Percentiles rank a stretch among this genome's conserved stretches.
phyloP scores from a whole-genome alignment of 225 moss, liverwort and hornwort species.

The Asterella californica region DNA sequence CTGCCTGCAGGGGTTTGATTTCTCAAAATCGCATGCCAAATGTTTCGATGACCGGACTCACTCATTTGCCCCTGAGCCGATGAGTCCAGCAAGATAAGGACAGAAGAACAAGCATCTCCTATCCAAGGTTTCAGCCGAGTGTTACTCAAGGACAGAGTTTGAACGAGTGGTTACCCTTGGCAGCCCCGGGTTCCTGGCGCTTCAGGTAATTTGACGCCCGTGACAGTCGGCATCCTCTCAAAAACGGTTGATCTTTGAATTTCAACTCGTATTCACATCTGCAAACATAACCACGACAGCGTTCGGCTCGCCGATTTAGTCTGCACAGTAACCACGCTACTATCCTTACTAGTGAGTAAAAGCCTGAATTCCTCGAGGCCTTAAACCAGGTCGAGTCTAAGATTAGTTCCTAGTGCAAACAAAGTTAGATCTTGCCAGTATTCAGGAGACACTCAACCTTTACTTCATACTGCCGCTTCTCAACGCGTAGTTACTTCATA shows the following conservation, averaged over 20 bases:
- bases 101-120: background rate
- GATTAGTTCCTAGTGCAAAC: too few relatives aligned
- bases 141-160: background rate
- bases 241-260: slow-evolving; percentile 52
- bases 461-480: too few relatives aligned
- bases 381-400: too few relatives aligned
- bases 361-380: too few relatives aligned
- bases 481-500: too few relatives aligned
- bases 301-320: background rate
- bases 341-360: too few relatives aligned
- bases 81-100: background rate
- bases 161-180: slow-evolving; percentile 40
- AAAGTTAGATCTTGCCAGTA: too few relatives aligned
- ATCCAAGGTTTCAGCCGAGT: background rate
- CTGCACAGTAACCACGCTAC: too few relatives aligned
- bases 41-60: background rate
- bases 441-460: too few relatives aligned
- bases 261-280: slow-evolving; percentile 57
- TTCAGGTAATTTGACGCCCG: slow-evolving; percentile 66
- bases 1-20: slow-evolving; percentile 25
- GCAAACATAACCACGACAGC: background rate
- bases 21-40: slow-evolving; percentile 5
- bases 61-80: background rate
- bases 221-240: slow-evolving; percentile 53
- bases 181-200: slow-evolving; percentile 33